Percentiles rank a stretch among this genome's conserved stretches.
phyloP scores from a whole-genome alignment of 140 eudicot genomes.

The Senecio squalidus region DNA sequence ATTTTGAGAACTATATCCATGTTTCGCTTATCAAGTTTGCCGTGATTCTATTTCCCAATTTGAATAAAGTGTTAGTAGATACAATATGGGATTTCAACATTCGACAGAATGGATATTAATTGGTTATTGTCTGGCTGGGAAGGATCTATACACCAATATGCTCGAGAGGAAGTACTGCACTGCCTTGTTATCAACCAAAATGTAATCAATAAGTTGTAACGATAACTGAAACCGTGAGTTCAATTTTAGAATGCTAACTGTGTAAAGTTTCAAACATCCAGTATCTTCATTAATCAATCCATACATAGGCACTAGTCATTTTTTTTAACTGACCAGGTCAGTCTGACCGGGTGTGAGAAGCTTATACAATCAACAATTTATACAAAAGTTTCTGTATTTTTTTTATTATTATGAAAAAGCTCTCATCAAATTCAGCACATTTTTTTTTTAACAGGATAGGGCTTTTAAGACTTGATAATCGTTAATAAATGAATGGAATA shows the following conservation, averaged over 20 bases:
- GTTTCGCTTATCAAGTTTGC: slow-evolving; percentile 5
- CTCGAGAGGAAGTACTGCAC: no score
- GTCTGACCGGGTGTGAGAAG: no score
- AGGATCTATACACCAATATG: no score
- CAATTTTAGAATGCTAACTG: not conserved
- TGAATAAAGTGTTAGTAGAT: not conserved
- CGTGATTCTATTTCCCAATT: not conserved
- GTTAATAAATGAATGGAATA: not conserved
- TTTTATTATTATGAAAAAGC: not conserved
- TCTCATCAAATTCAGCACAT: not conserved
- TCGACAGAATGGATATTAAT: not conserved
- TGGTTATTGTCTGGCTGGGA: no score
- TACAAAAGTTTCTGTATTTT: not conserved
- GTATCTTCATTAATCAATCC: slow-evolving; percentile 3
- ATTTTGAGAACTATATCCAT: not conserved
- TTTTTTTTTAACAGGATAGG: not conserved
- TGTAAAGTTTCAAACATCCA: not conserved
- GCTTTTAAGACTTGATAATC: slow-evolving; percentile 5
- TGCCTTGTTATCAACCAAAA: no score
- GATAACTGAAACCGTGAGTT: not conserved
- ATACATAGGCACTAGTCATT: slow-evolving; percentile 3
- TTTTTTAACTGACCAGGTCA: no score
- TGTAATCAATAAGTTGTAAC: no score
- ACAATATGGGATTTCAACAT: not conserved
- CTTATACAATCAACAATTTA: not conserved